Evolutionary conservation across 1,284 basidiomycete species (phyloP), one percentile per base, ranked within the genome.

Genomic region (Leccinum pseudoinsigne): DNA sequence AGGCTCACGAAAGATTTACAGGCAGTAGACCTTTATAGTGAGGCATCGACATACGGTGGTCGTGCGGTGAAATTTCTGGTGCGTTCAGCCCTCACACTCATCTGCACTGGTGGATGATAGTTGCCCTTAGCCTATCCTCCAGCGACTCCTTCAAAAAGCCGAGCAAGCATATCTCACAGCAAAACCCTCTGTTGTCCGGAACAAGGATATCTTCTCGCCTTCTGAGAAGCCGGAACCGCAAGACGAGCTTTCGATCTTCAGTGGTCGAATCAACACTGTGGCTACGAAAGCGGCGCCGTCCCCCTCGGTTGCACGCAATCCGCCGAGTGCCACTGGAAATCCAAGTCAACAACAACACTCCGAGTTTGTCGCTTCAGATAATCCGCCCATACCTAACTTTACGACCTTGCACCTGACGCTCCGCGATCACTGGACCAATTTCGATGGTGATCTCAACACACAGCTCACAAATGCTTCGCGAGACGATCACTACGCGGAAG

Each of bases 201-300:
- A 81, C 65, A 64, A 61, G 38, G 85, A 88, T 71, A 86, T 89
- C 34, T 88, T 90, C 73, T 77, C 77, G 23, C 76, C 83, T 7
- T 79, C 82, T 0, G 68, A 74, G n/a, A 66, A 71, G 10, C 74
- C 75, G 28, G 74, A 74, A 59, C 63, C 67, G 1, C 80, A 83
- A 58, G 89, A 91, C 70, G 89, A 90, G 69, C 77, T 91, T 26
- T 83, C 84, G 5, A 88, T 91, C 50, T 90, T 91, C 72, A 84
- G 87, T 63, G 88, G 88, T n/a, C 83, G 84, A 66, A 88, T 84
- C 10, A 84, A 87, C 65, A 86, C 83, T 0, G 14, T 0, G 14
- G 78, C 77, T 2, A 84, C 80, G 0, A 85, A 83, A 63, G 70
- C 68, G 1, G 60, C 69, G 21, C 26, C 54, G 5, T 55, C 68